Conservation (phyloP, 2,329 filamentous ascomycete genomes). For the Claviceps humidiphila region DNA sequence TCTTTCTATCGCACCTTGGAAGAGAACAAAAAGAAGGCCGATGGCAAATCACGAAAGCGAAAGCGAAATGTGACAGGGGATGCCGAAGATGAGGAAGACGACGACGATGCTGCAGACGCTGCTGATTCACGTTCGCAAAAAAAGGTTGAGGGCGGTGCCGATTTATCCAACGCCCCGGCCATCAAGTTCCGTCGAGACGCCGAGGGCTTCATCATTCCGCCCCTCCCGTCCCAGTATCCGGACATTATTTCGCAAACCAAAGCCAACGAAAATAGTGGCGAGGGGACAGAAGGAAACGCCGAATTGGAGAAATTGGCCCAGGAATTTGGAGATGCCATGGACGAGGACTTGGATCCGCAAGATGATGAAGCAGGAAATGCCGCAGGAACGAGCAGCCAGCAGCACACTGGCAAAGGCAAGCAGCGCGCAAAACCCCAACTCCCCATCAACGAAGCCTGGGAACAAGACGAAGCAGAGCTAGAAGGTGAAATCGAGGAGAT, state of each 20-base stretch:
- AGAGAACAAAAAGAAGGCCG: constrained; percentile 42
- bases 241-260: constrained; percentile 15
- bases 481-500: constrained; percentile 59
- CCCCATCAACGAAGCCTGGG: constrained; percentile 49
- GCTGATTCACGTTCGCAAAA: constrained; percentile 5
- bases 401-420: constrained; percentile 11
- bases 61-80: constrained; percentile 23
- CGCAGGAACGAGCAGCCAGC: constrained; percentile 3
- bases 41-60: constrained; percentile 33
- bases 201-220: constrained; percentile 56
- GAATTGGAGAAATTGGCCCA: constrained; percentile 28
- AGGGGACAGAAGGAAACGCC: constrained; percentile 15
- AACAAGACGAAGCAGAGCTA: constrained; percentile 48
- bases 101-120: background rate
- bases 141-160: constrained; percentile 18
- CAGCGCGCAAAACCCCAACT: constrained; percentile 28
- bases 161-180: constrained; percentile 21
- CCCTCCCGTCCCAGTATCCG: constrained; percentile 27
- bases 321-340: constrained; percentile 30
- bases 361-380: background rate
- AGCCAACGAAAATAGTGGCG: constrained; percentile 6
- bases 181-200: constrained; percentile 40
- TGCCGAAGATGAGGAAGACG: constrained; percentile 9
- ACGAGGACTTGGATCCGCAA: constrained; percentile 15
- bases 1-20: constrained; percentile 59